Evolutionary conservation across 116 monocot genomes (phyloP).

Genomic region (Trichopus zeylanicus): DNA sequence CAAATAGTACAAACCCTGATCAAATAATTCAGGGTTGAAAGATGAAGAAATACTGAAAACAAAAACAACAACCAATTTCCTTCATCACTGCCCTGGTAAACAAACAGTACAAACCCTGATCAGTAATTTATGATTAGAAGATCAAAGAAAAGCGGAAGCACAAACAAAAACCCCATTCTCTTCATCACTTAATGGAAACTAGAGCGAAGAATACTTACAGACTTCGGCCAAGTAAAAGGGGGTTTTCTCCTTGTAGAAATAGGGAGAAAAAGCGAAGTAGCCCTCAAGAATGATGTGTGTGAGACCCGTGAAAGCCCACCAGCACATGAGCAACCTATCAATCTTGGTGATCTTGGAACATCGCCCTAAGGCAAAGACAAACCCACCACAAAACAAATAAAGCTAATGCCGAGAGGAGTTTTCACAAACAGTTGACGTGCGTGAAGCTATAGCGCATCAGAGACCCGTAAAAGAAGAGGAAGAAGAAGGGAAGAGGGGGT

Average conservation of each 20-base stretch:
- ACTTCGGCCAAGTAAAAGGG: constrained; percentile 64
- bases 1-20: too few species aligned
- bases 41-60: neutral
- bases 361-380: constrained; percentile 31
- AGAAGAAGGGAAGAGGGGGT: neutral
- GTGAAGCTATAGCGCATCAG: too few species aligned
- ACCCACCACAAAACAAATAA: neutral
- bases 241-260: constrained; percentile 65
- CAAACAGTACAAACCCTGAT: too few species aligned
- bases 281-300: constrained; percentile 87
- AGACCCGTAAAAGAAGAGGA: neutral
- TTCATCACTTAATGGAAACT: neutral
- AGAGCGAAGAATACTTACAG: constrained; percentile 41
- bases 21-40: neutral
- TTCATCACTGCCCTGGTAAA: too few species aligned
- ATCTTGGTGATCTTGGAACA: constrained; percentile 47
- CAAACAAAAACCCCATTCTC: too few species aligned
- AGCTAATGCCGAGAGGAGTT: neutral
- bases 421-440: neutral
- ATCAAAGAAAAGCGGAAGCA: too few species aligned
- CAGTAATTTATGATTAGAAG: too few species aligned
- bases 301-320: constrained; percentile 91
- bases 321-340: constrained; percentile 83
- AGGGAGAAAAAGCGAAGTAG: constrained; percentile 74
- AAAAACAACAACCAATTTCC: too few species aligned